Conservation (phyloP, 2,329 filamentous ascomycete species). For the Clonostachys byssicola region DNA sequence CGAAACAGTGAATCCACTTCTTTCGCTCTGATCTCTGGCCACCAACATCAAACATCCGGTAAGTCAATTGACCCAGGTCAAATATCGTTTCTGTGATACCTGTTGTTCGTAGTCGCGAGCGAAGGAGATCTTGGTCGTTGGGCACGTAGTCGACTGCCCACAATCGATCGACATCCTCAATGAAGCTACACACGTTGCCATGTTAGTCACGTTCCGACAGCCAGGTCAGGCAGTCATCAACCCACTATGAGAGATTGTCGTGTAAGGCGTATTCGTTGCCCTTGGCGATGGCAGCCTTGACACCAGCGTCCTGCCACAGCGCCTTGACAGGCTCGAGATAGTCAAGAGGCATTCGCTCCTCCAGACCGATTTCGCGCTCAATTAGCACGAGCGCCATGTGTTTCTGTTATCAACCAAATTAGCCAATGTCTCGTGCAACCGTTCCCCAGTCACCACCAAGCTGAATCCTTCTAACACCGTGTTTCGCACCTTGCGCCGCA, state of each 20-base stretch:
- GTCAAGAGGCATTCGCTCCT: constrained; percentile 74
- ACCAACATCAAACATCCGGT: constrained; percentile 95
- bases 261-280: constrained; percentile 96
- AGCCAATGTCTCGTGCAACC: constrained; percentile 20
- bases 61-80: constrained; percentile 85
- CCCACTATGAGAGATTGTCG: constrained; percentile 92
- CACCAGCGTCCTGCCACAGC: constrained; percentile 79
- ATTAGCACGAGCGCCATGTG: constrained; percentile 73
- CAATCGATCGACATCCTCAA: constrained; percentile 70
- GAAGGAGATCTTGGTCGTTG: constrained; percentile 89
- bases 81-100: constrained; percentile 96
- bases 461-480: too few species aligned
- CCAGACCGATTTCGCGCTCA: constrained; percentile 77
- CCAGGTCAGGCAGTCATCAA: constrained; percentile 7
- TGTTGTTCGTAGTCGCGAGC: constrained; percentile 85
- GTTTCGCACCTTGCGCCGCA: too few species aligned
- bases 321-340: constrained; percentile 78
- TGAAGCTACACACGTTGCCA: constrained; percentile 59
- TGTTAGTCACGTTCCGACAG: background rate
- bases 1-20: constrained; percentile 97
- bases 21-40: constrained; percentile 90
- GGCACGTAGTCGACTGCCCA: constrained; percentile 79
- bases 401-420: constrained; percentile 49
- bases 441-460: too few species aligned
- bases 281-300: constrained; percentile 83